Base-by-base conservation (phyloP, 805 yeast genomes). In the Myxozyma neglecta region DNA sequence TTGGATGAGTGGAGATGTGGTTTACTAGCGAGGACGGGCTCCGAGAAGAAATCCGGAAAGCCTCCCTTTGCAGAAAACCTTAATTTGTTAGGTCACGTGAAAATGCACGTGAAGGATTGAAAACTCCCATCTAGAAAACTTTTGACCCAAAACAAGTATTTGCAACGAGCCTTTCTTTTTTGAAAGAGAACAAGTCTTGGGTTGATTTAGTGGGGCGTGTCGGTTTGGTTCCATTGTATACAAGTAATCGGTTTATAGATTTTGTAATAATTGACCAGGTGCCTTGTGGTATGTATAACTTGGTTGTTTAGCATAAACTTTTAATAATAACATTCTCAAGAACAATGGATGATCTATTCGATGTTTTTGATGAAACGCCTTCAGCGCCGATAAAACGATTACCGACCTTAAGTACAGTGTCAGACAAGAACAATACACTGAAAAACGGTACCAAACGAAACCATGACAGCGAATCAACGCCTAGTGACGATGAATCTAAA, bases 361-460 rank as follows among this genome's bases (percentile, higher is more conserved):
- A 64, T 39, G 76, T 74, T 42, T 73, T 73, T 60, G 61, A 68
- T 6, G 75, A 73, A 64, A 65, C 60, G 3, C 48, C 69, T 13
- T 46, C 65, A 55, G 59, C 64, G 47, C 66, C 61, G 18, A 64
- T 14, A 57, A 56, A 49, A 57, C 68, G 56, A 40, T 48, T 40
- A 54, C 42, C 29, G 9, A 34, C 40, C 8, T 13, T 16, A 20
- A 6, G 14, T 4, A 37, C 9, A 13, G 35, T 13, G 3, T 35
- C 53, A 11, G 37, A 36, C 14, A 35, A 14, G 35, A 32, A 32
- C 2, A 11, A 48, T 4, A 18, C 36, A n/a, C 3, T 20, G 11
- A 37, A 51, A 40, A 51, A 51, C 8, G 53, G 53, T 3, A 32
- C 18, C 42, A 39, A 44, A 20, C n/a, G 51, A 44, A 50, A n/a